Base-by-base conservation (phyloP, 306 rosid species). In the Inga laurina region DNA sequence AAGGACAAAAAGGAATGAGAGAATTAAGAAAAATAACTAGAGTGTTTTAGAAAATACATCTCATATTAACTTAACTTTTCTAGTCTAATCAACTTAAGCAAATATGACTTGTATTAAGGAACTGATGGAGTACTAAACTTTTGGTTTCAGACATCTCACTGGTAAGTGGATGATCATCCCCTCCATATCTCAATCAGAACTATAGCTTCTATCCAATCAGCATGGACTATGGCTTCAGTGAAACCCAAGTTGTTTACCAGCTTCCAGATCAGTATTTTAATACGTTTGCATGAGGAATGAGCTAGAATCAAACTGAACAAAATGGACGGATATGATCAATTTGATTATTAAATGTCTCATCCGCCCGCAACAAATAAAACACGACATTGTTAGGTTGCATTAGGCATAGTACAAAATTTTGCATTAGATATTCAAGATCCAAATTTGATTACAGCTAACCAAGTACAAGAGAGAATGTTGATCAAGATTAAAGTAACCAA, bases 401-500 rank as follows among this genome's bases (percentile, higher is more conserved):
- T 19, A 21, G 11, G 0, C 62, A 21, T 19, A 2, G 27, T 54
- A 54, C 10, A 54, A 16, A 54, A 54, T 54, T 52, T 52, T 16
- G 57, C 57, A 14, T 51, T 51, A 1, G 6, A 51, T 51, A 51
- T 51, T 15, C 7, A 51, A 51, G 19, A 51, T 51, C 57, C 57
- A 67, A 67, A 34, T 3, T 34, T 18, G 46, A 67, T 24, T 37
- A 39, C 43, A 19, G 72, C 72, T 66, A 16, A 92, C 83, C 84
- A 88, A 93, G 88, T 71, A 88, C 85, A 90, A 41, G 79, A 91
- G 85, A 69, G 88, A 91, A 16, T 72, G 72, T 30, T 86, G 91
- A 83, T 89, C 88, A 85, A 89, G 83, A 30, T 74, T 84, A 3
- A 19, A n/a, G 15, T 19, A 10, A 68, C 73, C 9, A 39, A 1